Conservation (phyloP, 257 asterid species). For the Rehmannia glutinosa region DNA sequence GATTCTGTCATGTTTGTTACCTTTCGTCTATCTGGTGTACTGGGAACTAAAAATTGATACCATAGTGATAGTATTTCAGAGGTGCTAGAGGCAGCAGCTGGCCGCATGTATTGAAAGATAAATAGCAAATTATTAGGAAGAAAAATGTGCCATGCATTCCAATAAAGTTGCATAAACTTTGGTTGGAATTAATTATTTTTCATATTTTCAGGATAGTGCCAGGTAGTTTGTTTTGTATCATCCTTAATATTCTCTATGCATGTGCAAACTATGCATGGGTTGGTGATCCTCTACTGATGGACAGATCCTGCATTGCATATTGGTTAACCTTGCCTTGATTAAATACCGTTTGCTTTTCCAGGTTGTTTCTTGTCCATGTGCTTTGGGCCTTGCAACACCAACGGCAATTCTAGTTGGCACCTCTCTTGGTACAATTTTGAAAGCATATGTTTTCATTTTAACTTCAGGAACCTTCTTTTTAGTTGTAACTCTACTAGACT, state of each 20-base stretch:
- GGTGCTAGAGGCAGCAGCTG: background rate
- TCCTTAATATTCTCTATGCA: background rate
- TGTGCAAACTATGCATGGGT: background rate
- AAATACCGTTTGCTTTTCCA: constrained; percentile 26
- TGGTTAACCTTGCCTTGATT: constrained; percentile 12
- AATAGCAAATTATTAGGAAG: background rate
- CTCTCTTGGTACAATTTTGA: constrained; percentile 68
- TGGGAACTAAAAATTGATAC: background rate
- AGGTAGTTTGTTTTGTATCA: background rate
- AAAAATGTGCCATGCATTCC: background rate
- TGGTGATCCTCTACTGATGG: background rate
- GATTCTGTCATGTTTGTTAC: background rate
- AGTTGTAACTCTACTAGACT: background rate
- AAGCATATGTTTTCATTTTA: constrained; percentile 2
- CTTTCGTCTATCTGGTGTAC: background rate
- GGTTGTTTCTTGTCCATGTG: constrained; percentile 99
- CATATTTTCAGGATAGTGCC: background rate
- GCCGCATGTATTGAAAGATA: background rate
- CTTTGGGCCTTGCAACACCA: constrained; percentile 99
- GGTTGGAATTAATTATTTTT: background rate
- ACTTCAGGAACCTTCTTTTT: background rate
- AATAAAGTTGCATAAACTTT: background rate
- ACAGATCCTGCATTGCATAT: constrained; percentile 8
- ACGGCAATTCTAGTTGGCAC: constrained; percentile 98
- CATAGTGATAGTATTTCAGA: background rate